Conservation (phyloP, 768 basidiomycete genomes). For the Boletus reticuloceps region DNA sequence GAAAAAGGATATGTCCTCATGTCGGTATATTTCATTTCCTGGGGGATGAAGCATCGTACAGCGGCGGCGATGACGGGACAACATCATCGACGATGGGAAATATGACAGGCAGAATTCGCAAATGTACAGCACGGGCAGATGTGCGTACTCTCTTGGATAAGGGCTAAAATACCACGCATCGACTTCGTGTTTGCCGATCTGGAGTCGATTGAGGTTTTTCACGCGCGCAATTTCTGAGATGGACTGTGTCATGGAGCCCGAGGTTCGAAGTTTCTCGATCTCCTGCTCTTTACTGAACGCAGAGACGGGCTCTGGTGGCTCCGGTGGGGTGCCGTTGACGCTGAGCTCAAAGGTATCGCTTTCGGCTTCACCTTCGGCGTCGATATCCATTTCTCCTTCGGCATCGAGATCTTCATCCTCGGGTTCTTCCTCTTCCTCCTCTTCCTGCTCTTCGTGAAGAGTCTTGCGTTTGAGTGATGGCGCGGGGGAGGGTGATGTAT, state of each 20-base stretch:
- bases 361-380: slow-evolving; percentile 42
- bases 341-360: slow-evolving; percentile 72
- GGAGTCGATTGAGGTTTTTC: slow-evolving; percentile 95
- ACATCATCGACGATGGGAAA: slow-evolving; percentile 88
- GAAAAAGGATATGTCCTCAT: slow-evolving; percentile 96
- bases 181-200: slow-evolving; percentile 95
- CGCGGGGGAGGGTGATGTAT: slow-evolving; percentile 55
- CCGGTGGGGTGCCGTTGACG: slow-evolving; percentile 45
- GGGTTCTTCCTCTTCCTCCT: slow-evolving; percentile 52
- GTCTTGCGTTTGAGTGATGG: slow-evolving; percentile 68
- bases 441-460: slow-evolving; percentile 60
- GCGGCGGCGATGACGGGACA: slow-evolving; percentile 85
- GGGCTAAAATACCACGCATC: slow-evolving; percentile 99
- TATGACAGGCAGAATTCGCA: slow-evolving; percentile 98
- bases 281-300: slow-evolving; percentile 96
- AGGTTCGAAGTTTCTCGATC: slow-evolving; percentile 96
- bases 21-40: slow-evolving; percentile 98
- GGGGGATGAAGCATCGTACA: slow-evolving; percentile 93
- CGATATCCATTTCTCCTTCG: slow-evolving; percentile 50
- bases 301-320: slow-evolving; percentile 50
- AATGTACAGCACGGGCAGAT: slow-evolving; percentile 91
- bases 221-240: slow-evolving; percentile 98
- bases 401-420: slow-evolving; percentile 44
- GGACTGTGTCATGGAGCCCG: slow-evolving; percentile 98
- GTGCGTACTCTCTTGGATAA: slow-evolving; percentile 97